Evolutionary conservation across 768 basidiomycete genomes (phyloP).

Genomic region (Pisolithus tinctorius): DNA sequence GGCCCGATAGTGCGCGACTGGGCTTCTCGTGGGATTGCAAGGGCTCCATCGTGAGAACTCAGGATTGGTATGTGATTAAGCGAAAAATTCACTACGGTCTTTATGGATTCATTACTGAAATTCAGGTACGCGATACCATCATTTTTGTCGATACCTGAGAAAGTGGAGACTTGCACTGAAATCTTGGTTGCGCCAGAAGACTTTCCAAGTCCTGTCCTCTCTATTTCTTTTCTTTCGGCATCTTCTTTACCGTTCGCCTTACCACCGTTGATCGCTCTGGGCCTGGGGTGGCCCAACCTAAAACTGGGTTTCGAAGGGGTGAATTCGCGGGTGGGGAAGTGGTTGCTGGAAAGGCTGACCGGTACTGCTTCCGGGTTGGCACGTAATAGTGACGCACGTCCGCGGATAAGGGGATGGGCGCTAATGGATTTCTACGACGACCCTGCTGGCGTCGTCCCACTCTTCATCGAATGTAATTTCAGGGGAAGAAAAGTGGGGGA

Average conservation of each 20-base stretch:
- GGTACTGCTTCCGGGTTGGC: not conserved
- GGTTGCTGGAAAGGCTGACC: conserved; percentile 54
- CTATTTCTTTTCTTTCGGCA: conserved; percentile 79
- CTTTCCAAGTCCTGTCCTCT: conserved; percentile 41
- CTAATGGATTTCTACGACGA: conserved; percentile 69
- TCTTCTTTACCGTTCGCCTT: conserved; percentile 74
- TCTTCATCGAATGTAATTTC: conserved; percentile 78
- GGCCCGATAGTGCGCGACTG: conserved; percentile 72
- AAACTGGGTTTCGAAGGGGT: conserved; percentile 83
- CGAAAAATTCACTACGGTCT: not conserved
- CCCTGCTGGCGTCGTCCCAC: conserved; percentile 46
- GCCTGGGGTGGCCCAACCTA: conserved; percentile 74
- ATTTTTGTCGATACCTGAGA: conserved; percentile 81
- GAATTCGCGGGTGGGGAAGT: conserved; percentile 66
- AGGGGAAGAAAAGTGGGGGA: conserved; percentile 38
- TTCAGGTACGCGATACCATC: conserved; percentile 74
- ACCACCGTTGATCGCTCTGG: conserved; percentile 70
- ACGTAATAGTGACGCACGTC: conserved; percentile 9
- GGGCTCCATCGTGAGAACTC: conserved; percentile 60
- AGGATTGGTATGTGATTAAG: conserved; percentile 65
- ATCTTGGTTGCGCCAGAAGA: conserved; percentile 41
- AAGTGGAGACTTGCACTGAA: conserved; percentile 50
- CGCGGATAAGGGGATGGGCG: conserved; percentile 65
- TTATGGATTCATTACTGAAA: not conserved
- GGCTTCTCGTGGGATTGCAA: conserved; percentile 80